Conservation (phyloP, 2,329 filamentous ascomycete species). For the Fusarium virguliforme region DNA sequence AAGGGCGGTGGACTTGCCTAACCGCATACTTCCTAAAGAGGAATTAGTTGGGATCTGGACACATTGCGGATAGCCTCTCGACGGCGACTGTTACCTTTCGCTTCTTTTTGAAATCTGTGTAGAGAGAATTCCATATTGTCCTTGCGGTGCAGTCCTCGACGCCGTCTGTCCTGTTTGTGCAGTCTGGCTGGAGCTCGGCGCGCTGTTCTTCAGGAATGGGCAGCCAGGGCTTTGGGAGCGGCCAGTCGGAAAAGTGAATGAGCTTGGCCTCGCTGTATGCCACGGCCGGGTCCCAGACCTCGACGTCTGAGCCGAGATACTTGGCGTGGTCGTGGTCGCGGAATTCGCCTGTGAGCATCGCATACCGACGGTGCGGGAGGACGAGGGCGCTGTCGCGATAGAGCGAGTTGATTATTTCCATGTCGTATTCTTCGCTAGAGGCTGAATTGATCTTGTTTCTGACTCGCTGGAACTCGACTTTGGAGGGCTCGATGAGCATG, state of each 20-base stretch:
- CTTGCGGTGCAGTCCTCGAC: conserved; percentile 59
- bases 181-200: conserved; percentile 40
- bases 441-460: conserved; percentile 49
- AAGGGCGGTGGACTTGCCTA: neutral
- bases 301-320: conserved; percentile 61
- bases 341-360: conserved; percentile 75
- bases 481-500: conserved; percentile 72
- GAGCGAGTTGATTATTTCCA: conserved; percentile 77
- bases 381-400: conserved; percentile 73
- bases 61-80: rapidly evolving
- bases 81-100: conserved; percentile 23
- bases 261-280: conserved; percentile 74
- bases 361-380: conserved; percentile 76
- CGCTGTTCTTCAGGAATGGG: conserved; percentile 28
- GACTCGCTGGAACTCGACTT: conserved; percentile 63
- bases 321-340: conserved; percentile 64
- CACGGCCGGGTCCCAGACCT: conserved; percentile 70
- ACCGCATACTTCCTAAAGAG: neutral
- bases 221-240: conserved; percentile 74
- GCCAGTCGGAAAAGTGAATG: conserved; percentile 82
- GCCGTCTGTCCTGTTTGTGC: conserved; percentile 66
- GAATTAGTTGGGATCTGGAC: neutral
- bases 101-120: conserved; percentile 63
- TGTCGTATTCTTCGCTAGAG: conserved; percentile 68
- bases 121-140: conserved; percentile 55